Evolutionary conservation across 2,329 filamentous ascomycete species (phyloP), one percentile per base, ranked within the genome.

Genomic region (Phaeosphaeria sp.): DNA sequence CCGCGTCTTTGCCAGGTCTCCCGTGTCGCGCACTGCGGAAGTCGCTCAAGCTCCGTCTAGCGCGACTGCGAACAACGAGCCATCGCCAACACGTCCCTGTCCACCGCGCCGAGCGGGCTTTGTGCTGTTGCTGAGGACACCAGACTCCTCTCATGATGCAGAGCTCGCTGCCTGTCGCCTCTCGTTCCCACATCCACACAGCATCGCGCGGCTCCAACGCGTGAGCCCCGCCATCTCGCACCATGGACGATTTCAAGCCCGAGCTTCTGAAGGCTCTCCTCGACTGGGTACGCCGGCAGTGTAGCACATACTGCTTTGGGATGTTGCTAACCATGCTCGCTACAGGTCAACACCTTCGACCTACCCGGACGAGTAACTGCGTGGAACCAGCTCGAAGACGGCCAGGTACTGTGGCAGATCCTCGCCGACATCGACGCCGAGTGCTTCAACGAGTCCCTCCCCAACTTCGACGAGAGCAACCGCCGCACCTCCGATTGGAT

Each of bases 391-490:
- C 74, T 84, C 57, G 78, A 78, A 56, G 80, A 83, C 66, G 82
- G 81, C 57, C 75, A 77, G 57, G 68, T 78, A 20, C 74, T 84
- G 17, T 83, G 82, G 82, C 72, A 77, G 49, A 82, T 83, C 43
- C 74, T 83, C 51, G 70, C 73, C 61, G 77, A 81, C 57, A 76
- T 83, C 60, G 82, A 83, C 61, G 65, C 77, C 49, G 75, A 78
- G 24, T 83, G 82, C 75, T 83, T 84, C 69, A 72, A 75, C 51
- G 79, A 79, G 51, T 71, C 70, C n/a, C 78, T 84, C 11, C 82
- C 82, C 20, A 76, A 75, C 53, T 72, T 75, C 60, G 73, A 76
- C 63, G 81, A 83, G 56, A 72, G 73, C 49, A 73, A 79, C 56
- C 74, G 78, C 49, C 77, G 75, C 47, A 69, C 76, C n/a, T 72